Conservation (phyloP, 352 stramenopile species). For the Blastocystis sp. region DNA sequence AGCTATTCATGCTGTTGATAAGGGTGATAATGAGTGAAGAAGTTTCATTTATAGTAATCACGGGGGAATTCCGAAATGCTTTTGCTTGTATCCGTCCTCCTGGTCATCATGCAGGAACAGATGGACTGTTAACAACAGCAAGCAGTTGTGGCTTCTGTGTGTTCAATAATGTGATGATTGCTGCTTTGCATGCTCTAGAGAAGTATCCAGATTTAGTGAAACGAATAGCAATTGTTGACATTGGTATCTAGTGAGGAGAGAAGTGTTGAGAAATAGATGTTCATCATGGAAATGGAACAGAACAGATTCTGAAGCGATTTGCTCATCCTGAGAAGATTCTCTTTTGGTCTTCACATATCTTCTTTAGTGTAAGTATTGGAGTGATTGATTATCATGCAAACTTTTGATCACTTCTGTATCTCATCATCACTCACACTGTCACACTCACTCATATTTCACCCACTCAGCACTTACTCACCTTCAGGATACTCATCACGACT, state of each 20-base stretch:
- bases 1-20: slow-evolving; percentile 76
- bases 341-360: slow-evolving; percentile 65
- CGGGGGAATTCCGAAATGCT: slow-evolving; percentile 68
- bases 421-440: slow-evolving; percentile 5
- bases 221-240: slow-evolving; percentile 85
- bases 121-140: slow-evolving; percentile 66
- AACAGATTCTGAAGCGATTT: slow-evolving; percentile 69
- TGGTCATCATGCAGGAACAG: slow-evolving; percentile 73
- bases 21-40: slow-evolving; percentile 66
- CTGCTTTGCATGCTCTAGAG: slow-evolving; percentile 82
- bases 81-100: slow-evolving; percentile 81
- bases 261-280: slow-evolving; percentile 61
- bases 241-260: slow-evolving; percentile 67
- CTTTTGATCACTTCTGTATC: no score
- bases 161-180: slow-evolving; percentile 87
- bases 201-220: slow-evolving; percentile 73
- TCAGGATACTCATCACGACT: slow-evolving; percentile 61
- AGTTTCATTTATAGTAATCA: slow-evolving; percentile 65
- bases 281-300: slow-evolving; percentile 80
- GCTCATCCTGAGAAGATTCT: slow-evolving; percentile 64
- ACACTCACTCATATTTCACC: not conserved
- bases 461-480: not conserved
- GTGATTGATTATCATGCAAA: no score
- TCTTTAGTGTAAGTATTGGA: slow-evolving; percentile 33
- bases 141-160: slow-evolving; percentile 81